Evolutionary conservation across 2,329 filamentous ascomycete species (phyloP), one percentile per base, ranked within the genome.

Genomic region (Stachybotrys echinatus): DNA sequence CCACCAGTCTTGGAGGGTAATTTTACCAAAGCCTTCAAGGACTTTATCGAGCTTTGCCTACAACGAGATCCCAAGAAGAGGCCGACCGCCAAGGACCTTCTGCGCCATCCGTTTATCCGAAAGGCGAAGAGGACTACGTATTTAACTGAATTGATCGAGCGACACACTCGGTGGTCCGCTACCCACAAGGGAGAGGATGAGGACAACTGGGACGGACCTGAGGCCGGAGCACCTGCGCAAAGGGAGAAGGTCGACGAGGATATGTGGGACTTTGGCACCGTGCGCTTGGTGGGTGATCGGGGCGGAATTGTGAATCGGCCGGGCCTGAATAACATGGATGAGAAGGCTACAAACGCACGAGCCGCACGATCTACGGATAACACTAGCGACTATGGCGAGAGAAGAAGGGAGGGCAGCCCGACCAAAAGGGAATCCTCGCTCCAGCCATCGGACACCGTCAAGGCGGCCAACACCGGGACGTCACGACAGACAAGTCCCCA

Each of bases 211-310:
- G 83, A 88, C 20, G 76, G 74, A 8, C 75, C 80, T 37, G 77
- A 81, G 44, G 38, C 76, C 12, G 74, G 80, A 38, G 71, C 74
- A 7, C 71, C 73, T 19, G 54, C 74, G 1, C 79, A 85, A 50
- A 79, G 87, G 31, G 70, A 75, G 55, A 72, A 71, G 18, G 73
- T 81, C 7, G 79, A 86, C 54, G 89, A 96, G 65, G 94, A 97
- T 66, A 83, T 97, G 64, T 99, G 94, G 94, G 94, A 99, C 67
- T 99, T 99, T 73, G 94, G 94, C 42, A 99, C 94, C 0, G 89
- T 99, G 48, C 81, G 92, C 50, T 85, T 95, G 6, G 84, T 86
- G n/a, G 81, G 80, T 27, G 83, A 85, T 48, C 79, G 82, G 23
- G 83, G 84, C 53, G 78, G 77, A 23, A 63, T 81, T 1, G 62